Conservation (phyloP, 352 stramenopile species). For the Globisporangium cylindrosporum region DNA sequence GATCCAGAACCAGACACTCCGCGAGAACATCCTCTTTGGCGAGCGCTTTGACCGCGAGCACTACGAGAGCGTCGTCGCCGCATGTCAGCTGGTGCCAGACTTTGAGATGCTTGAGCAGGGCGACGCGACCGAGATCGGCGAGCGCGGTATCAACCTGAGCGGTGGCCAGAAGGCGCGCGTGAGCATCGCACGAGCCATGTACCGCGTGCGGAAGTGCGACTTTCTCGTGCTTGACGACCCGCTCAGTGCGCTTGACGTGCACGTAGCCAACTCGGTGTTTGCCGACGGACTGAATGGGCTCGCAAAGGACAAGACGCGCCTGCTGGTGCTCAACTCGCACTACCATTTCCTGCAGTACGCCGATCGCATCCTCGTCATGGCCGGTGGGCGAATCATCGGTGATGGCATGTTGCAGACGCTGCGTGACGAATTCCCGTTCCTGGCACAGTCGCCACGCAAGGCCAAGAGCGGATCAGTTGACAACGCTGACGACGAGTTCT, state of each 20-base stretch:
- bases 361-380: constrained; percentile 38
- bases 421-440: constrained; percentile 24
- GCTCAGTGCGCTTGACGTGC: constrained; percentile 55
- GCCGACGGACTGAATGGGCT: constrained; percentile 28
- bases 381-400: constrained; percentile 29
- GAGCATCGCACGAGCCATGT: constrained; percentile 55
- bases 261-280: constrained; percentile 45
- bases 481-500: neutral
- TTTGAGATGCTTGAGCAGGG: constrained; percentile 81
- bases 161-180: constrained; percentile 82
- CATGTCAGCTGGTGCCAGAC: constrained; percentile 85
- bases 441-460: constrained; percentile 19
- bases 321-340: constrained; percentile 44
- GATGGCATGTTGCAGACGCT: constrained; percentile 29
- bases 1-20: constrained; percentile 49
- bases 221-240: constrained; percentile 68
- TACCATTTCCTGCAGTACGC: constrained; percentile 41
- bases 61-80: constrained; percentile 52
- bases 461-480: neutral
- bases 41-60: constrained; percentile 31
- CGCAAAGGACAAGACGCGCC: constrained; percentile 27
- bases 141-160: constrained; percentile 80
- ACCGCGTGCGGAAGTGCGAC: constrained; percentile 43
- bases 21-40: constrained; percentile 63
- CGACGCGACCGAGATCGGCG: constrained; percentile 94